Conservation (phyloP, 768 basidiomycete genomes). For the Boletus coccyginus region DNA sequence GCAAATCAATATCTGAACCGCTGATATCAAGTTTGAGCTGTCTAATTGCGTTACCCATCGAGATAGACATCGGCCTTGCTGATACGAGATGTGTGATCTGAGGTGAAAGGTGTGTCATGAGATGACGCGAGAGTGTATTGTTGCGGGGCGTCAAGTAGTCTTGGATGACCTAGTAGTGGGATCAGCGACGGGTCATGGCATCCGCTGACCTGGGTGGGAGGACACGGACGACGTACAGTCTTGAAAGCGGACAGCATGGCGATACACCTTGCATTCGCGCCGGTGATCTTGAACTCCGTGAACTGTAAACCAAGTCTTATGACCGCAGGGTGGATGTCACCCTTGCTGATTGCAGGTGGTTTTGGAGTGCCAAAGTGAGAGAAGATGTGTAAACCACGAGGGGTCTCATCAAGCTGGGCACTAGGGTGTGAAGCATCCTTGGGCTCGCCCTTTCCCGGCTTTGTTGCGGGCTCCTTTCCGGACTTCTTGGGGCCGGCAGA, state of each 20-base stretch:
- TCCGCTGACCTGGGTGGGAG: background rate
- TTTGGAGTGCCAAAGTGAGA: constrained; percentile 83
- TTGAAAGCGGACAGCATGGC: constrained; percentile 91
- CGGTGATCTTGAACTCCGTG: constrained; percentile 87
- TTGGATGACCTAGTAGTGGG: constrained; percentile 69
- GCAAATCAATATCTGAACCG: constrained; percentile 85
- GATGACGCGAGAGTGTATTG: constrained; percentile 84
- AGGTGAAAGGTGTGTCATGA: constrained; percentile 88
- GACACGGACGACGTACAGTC: constrained; percentile 51
- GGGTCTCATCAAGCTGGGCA: constrained; percentile 34
- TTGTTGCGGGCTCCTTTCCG: constrained; percentile 19
- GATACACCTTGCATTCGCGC: constrained; percentile 94
- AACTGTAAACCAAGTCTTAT: constrained; percentile 86
- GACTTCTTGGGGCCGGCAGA: constrained; percentile 20
- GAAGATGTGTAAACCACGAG: constrained; percentile 75
- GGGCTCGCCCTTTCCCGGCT: constrained; percentile 22
- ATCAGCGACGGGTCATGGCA: constrained; percentile 3
- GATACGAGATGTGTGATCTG: constrained; percentile 90
- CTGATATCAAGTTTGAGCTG: constrained; percentile 96
- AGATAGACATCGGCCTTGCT: constrained; percentile 86
- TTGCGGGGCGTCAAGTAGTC: constrained; percentile 86
- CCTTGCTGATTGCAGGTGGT: constrained; percentile 51
- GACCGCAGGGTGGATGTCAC: constrained; percentile 89
- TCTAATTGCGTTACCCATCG: constrained; percentile 93
- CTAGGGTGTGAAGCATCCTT: constrained; percentile 30